Evolutionary conservation across 139 green algal genomes (phyloP).

Genomic region (Penium margaritaceum): DNA sequence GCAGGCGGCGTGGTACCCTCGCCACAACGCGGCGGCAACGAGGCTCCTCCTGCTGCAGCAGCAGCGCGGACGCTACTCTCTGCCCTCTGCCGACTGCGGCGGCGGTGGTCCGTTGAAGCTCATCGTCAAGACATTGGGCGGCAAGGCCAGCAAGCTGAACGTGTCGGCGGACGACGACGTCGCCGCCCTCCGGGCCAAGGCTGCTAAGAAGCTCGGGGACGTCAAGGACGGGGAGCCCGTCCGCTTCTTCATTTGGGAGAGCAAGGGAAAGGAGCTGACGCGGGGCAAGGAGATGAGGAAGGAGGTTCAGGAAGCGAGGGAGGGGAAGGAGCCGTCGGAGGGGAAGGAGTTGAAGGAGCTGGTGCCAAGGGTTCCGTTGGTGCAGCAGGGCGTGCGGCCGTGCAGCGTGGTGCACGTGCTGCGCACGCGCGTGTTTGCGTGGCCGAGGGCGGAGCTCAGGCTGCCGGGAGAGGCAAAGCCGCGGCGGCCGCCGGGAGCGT

Average conservation of each 20-base stretch:
- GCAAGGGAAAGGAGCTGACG: too few species aligned
- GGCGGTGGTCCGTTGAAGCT: slow-evolving; percentile 13
- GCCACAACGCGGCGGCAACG: slow-evolving; percentile 6
- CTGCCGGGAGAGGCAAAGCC: slow-evolving; percentile 32
- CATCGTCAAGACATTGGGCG: slow-evolving; percentile 30
- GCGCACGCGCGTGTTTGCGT: slow-evolving; percentile 14
- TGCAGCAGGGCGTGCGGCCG: slow-evolving; percentile 19
- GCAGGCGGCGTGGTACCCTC: slow-evolving; percentile 9
- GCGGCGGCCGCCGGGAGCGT: slow-evolving; percentile 49
- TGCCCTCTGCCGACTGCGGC: too few species aligned
- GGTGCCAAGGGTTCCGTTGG: not conserved
- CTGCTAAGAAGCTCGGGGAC: slow-evolving; percentile 14
- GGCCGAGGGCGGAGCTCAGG: slow-evolving; percentile 26
- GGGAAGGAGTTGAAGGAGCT: slow-evolving; percentile 26
- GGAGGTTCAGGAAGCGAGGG: too few species aligned
- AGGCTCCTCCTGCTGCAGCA: too few species aligned
- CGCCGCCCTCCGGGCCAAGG: not conserved
- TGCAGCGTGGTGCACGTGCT: slow-evolving; percentile 33
- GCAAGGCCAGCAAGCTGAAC: slow-evolving; percentile 27
- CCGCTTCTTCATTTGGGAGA: slow-evolving; percentile 15
- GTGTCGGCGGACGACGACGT: slow-evolving; percentile 1
- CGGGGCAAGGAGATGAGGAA: too few species aligned
- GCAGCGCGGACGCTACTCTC: too few species aligned
- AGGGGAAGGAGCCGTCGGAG: too few species aligned
- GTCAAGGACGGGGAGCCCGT: slow-evolving; percentile 26